Base-by-base conservation (phyloP, 2,329 filamentous ascomycete genomes). In the Cladosporium sp. region DNA sequence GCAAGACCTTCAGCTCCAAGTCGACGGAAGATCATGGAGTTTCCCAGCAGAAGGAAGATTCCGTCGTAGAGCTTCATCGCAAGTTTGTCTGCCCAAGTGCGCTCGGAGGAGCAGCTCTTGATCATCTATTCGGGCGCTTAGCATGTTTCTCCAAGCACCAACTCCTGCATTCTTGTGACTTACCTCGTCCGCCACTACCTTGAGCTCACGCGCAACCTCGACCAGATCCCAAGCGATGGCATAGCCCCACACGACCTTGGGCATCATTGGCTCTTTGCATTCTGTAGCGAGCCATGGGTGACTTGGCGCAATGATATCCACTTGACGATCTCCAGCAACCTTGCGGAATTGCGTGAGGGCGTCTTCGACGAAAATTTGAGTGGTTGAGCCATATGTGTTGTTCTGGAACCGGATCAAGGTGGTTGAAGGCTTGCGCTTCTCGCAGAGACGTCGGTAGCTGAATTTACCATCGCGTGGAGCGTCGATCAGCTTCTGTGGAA, bases 171-270 rank as follows among this genome's bases (percentile, higher is more conserved):
- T 44, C 37, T 44, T 21, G 8, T 35, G 7, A 11, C 53, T 57
- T 57, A 37, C 53, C 53, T 37, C 21, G n/a, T 57, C 31, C 6
- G 31, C 53, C 26, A 2, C 53, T 8, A 4, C n/a, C 31, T 57
- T 57, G 31, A 37, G 29, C 29, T 57, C 53, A 11, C 53, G 53
- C 14, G 31, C 3, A 2, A 57, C 31, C 33, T 57, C 53, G 31
- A 57, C n/a, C n/a, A 57, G n/a, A 18, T 57, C 53, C 53, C 53
- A 57, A 21, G 10, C 31, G 6, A 37, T 14, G 8, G 53, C 53
- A 7, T 57, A 57, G 31, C 18, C 53, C 31, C 53, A 57, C 6
- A 57, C 53, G 8, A 57, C 53, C 53, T 57, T 57, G n/a, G 53
- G 53, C 31, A 37, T 57, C 53, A 57, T 57, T 26, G 53, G 6